A percentile compares a stretch with the other conserved stretches of the same genome.
Evolutionary conservation across 768 basidiomycete genomes (phyloP).

Genomic region (Agrocybe pediades): DNA sequence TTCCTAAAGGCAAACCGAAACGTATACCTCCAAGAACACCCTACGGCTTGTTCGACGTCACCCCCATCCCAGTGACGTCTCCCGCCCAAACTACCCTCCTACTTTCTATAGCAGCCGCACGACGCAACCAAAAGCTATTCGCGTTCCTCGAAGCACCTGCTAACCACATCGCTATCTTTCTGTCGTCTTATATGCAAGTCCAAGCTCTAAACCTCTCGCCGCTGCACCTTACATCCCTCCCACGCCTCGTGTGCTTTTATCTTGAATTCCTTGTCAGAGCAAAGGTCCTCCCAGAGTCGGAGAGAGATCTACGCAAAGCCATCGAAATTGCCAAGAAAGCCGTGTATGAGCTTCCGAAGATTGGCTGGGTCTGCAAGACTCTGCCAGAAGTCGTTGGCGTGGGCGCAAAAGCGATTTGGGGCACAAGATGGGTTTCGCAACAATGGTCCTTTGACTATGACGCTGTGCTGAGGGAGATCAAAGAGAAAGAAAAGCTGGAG

Average conservation of each 20-base stretch:
- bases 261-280: slow-evolving; percentile 61
- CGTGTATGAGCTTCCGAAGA: slow-evolving; percentile 40
- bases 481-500: neutral
- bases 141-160: slow-evolving; percentile 65
- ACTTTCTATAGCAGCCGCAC: slow-evolving; percentile 33
- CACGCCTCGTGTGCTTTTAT: slow-evolving; percentile 62
- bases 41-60: slow-evolving; percentile 37
- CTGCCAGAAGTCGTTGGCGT: slow-evolving; percentile 39
- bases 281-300: slow-evolving; percentile 51
- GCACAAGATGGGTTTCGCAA: slow-evolving; percentile 18
- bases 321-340: slow-evolving; percentile 42
- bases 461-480: neutral
- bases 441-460: slow-evolving; percentile 2
- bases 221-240: slow-evolving; percentile 45
- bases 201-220: slow-evolving; percentile 63
- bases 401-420: slow-evolving; percentile 19
- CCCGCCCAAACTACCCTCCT: slow-evolving; percentile 40
- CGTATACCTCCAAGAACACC: slow-evolving; percentile 33
- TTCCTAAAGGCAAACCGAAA: slow-evolving; percentile 12
- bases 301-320: slow-evolving; percentile 46
- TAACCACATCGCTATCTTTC: slow-evolving; percentile 52
- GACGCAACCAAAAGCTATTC: slow-evolving; percentile 45
- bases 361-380: slow-evolving; percentile 27
- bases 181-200: slow-evolving; percentile 66
- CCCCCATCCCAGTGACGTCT: slow-evolving; percentile 34